Evolutionary conservation across 768 basidiomycete species (phyloP), one percentile per base, ranked within the genome.

Genomic region (Mycena sanguinolenta): DNA sequence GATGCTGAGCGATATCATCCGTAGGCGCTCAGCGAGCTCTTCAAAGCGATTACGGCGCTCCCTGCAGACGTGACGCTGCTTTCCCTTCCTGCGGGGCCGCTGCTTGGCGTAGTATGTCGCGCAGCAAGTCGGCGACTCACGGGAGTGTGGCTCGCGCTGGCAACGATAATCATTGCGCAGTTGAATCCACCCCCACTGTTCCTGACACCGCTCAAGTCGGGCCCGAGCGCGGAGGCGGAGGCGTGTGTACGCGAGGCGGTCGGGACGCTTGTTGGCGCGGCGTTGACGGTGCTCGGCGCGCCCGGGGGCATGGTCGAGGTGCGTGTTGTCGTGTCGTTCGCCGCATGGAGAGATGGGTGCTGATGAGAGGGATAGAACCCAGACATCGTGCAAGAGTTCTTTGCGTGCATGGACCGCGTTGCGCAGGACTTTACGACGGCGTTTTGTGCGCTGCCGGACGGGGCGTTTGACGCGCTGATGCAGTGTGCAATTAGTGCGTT

Each of bases 371-470:
- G n/a, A n/a, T 42, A 97, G 95, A 95, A 97, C 76, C 96, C 96
- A 0, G 96, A 97, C 77, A 89, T 97, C 30, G 94, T 95, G 19
- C 95, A 96, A 77, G 91, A 90, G 28, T 97, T 96, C 79, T 97
- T 97, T 80, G 86, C 86, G 12, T 96, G 91, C 76, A 87, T 94
- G 84, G 94, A 95, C 53, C 72, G 72, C 34, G 77, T 82, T 46
- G 89, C 89, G 5, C 87, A 88, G 63, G 87, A 92, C 75, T 93
- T 93, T 74, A 84, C 90, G 32, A 73, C 79, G 3, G 78, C 85
- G 1, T 89, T 94, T 74, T 91, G 91, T 77, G 81, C 82, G n/a
- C 81, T 95, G 5, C 90, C 92, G 0, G 83, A 84, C 3, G 89
- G 88, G 19, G 82, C 89, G 5, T 84, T 95, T 42, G 87, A 93